Conservation (phyloP, 2,329 filamentous ascomycete genomes). For the Exophiala phaeomuriformis region DNA sequence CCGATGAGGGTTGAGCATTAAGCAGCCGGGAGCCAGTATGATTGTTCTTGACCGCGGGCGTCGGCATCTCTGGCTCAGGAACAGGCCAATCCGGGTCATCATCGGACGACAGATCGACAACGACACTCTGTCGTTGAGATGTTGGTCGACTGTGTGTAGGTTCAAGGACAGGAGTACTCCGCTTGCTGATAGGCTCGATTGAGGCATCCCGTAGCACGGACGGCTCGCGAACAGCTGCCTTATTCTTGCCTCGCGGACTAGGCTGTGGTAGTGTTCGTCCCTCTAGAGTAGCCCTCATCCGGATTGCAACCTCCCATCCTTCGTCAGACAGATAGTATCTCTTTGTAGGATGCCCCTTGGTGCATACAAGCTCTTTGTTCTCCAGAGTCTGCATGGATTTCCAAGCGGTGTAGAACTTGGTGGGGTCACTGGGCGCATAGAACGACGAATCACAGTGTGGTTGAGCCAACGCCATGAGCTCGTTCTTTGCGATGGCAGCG, state of each 20-base stretch:
- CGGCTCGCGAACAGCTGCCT: background rate
- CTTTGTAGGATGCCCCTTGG: constrained; percentile 59
- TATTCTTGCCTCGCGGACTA: constrained; percentile 2
- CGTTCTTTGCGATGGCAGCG: constrained; percentile 57
- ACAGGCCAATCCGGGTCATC: constrained; percentile 2
- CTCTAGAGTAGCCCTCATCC: constrained; percentile 28
- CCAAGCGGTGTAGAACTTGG: constrained; percentile 72
- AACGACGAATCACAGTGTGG: constrained; percentile 67
- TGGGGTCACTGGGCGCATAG: constrained; percentile 58
- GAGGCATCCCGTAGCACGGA: background rate
- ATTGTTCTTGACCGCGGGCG: background rate
- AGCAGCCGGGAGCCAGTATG: background rate
- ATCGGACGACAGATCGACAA: constrained; percentile 12
- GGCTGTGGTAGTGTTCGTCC: constrained; percentile 2
- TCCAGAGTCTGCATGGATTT: constrained; percentile 70
- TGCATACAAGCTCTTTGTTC: constrained; percentile 65
- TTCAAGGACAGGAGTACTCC: background rate
- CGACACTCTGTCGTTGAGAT: background rate
- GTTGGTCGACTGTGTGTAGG: background rate
- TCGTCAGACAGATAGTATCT: constrained; percentile 68
- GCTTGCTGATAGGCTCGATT: background rate
- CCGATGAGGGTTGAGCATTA: background rate
- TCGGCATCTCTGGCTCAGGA: background rate
- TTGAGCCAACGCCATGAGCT: constrained; percentile 63
- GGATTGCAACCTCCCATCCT: constrained; percentile 65